Evolutionary conservation across 2,329 filamentous ascomycete genomes (phyloP).

Genomic region (Incumbomyces lentus): DNA sequence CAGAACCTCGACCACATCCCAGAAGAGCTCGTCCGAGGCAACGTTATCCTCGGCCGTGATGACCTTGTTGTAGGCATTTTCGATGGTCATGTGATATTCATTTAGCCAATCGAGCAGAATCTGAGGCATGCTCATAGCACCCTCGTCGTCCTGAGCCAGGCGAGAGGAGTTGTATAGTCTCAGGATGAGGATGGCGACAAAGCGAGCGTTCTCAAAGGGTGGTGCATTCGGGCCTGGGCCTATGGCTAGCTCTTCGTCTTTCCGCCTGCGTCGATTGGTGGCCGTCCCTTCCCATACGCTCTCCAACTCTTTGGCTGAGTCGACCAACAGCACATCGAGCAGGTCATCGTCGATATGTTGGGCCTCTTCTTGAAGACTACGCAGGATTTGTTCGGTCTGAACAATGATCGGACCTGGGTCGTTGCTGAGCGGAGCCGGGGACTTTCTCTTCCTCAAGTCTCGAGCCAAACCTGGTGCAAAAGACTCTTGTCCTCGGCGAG

Average conservation of each 20-base stretch:
- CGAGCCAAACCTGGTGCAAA: conserved; percentile 63
- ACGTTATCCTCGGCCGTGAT: conserved; percentile 58
- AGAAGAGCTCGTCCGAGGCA: conserved; percentile 66
- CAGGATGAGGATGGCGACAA: conserved; percentile 66
- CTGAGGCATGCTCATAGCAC: conserved; percentile 46
- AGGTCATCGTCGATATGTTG: conserved; percentile 26
- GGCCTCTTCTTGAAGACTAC: conserved; percentile 47
- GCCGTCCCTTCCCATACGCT: conserved; percentile 11
- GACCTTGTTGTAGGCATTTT: conserved; percentile 56
- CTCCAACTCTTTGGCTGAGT: conserved; percentile 12
- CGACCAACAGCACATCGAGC: conserved; percentile 16
- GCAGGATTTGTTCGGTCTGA: conserved; percentile 61
- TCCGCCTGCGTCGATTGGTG: not conserved
- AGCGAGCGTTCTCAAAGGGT: conserved; percentile 64
- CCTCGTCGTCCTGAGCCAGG: conserved; percentile 7
- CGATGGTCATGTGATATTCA: conserved; percentile 61
- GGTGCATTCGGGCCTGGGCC: conserved; percentile 54
- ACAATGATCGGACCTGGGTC: conserved; percentile 66
- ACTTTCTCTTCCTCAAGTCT: conserved; percentile 50
- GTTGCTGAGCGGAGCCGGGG: conserved; percentile 45
- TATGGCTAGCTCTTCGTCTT: conserved; percentile 33
- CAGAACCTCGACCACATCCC: conserved; percentile 68
- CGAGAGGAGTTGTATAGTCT: conserved; percentile 57
- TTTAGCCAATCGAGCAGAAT: conserved; percentile 77
- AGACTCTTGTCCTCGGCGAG: conserved; percentile 42